Evolutionary conservation across 495 filamentous ascomycete species (phyloP).

Genomic region (Xeromyces bisporus): DNA sequence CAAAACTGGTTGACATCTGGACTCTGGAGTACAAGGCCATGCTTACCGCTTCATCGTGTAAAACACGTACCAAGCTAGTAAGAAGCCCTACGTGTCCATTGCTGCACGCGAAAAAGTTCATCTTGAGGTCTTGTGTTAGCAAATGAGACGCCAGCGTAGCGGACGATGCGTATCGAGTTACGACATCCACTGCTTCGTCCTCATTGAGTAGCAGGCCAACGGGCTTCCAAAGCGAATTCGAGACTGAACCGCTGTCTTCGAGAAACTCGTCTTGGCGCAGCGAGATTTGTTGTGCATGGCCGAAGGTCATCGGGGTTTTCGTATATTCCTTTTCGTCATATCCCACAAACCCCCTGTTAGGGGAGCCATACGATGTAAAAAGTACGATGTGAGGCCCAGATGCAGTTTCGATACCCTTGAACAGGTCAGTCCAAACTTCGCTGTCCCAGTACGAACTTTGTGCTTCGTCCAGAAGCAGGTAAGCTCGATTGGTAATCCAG

Average conservation of each 20-base stretch:
- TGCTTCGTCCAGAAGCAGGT: conserved; percentile 6
- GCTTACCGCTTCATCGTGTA: conserved; percentile 6
- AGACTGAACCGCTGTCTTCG: too few relatives aligned
- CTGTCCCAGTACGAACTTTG: conserved; percentile 5
- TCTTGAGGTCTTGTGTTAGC: conserved; percentile 4
- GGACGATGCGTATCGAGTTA: conserved; percentile 2
- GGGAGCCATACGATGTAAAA: conserved; percentile 9
- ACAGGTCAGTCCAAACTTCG: conserved; percentile 5
- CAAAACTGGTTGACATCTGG: too few relatives aligned
- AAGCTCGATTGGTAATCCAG: conserved; percentile 4
- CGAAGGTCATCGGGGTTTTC: neutral
- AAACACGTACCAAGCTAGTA: conserved; percentile 3
- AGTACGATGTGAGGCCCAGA: conserved; percentile 3
- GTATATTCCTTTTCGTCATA: neutral
- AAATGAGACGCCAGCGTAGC: conserved; percentile 4
- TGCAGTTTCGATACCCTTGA: conserved; percentile 4
- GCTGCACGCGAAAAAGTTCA: conserved; percentile 6
- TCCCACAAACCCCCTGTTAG: conserved; percentile 1
- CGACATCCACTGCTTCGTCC: conserved; percentile 2
- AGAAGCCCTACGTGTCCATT: conserved; percentile 8
- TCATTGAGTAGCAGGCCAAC: neutral
- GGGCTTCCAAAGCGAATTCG: neutral
- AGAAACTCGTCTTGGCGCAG: conserved; percentile 2
- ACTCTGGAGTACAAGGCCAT: conserved; percentile 4
- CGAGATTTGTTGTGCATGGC: conserved; percentile 1